Evolutionary conservation across 2,329 filamentous ascomycete species (phyloP), one percentile per base, ranked within the genome.

Genomic region (Phaeosphaeria sp.): DNA sequence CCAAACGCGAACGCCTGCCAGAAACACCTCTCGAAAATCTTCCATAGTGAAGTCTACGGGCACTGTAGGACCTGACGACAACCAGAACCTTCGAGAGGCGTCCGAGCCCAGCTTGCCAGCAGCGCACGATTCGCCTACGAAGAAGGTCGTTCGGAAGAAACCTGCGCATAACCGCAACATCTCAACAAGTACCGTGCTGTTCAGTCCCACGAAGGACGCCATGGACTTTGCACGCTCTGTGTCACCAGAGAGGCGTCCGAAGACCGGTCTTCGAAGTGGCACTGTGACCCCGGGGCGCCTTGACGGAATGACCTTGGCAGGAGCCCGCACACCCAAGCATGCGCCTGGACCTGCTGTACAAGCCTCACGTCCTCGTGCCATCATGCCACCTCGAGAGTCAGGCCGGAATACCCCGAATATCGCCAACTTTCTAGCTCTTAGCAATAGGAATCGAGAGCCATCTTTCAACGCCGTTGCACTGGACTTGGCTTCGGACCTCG

Each of bases 121-220:
- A 68, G 67, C 53, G 55, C 68, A 63, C 43, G 64, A 60, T 70
- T 74, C 66, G 69, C 71, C 74, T 2, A 65, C 55, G 43, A 73
- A 71, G 49, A 67, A 52, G 50, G 55, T 51, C 13, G 21, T 25
- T 22, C 64, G 63, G 13, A 53, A 49, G 49, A 77, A 71, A 42
- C 65, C 63, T n/a, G 61, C 81, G 4, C 93, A 97, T 68, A 84
- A 80, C 54, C 89, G 93, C 39, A 93, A 92, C 13, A 75, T 90
- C 3, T 97, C 93, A 0, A 90, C 88, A 20, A 92, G 89, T 66
- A 97, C 93, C 0, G 93, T 96, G 53, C 81, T 97, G 1, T 96
- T 91, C 78, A 93, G 91, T 33, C 93, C 93, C 6, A 67, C 66
- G 76, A 70, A 79, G 59, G 68, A 77, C 40, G 76, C 77, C 3